Conservation (phyloP, 768 basidiomycete genomes). For the Amanita fuliginea region DNA sequence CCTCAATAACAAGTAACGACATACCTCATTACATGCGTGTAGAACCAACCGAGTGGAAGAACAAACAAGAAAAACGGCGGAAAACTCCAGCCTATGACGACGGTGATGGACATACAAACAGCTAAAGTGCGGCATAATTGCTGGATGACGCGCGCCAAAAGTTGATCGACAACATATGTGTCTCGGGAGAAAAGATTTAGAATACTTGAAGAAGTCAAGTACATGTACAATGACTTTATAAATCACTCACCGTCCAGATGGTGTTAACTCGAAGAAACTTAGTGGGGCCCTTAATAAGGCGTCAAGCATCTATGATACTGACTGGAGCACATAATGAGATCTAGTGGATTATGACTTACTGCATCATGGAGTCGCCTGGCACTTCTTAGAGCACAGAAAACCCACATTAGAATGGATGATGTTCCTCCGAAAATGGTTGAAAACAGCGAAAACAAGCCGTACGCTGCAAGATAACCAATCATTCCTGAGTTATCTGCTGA, state of each 20-base stretch:
- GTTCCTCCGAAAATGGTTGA: conserved; percentile 42
- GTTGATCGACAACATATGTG: conserved; percentile 75
- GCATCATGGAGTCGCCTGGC: conserved; percentile 68
- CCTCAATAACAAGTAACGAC: background rate
- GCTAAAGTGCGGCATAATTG: conserved; percentile 57
- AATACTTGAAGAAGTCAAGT: conserved; percentile 35
- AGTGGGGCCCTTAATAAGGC: conserved; percentile 77
- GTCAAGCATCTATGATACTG: conserved; percentile 49
- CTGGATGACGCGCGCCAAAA: conserved; percentile 69
- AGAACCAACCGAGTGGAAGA: conserved; percentile 70
- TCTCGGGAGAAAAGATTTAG: conserved; percentile 90
- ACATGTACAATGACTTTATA: background rate
- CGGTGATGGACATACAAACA: conserved; percentile 43
- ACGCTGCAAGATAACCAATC: conserved; percentile 46
- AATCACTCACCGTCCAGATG: conserved; percentile 59
- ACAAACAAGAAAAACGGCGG: conserved; percentile 73
- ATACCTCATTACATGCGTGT: conserved; percentile 73
- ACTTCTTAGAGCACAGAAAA: conserved; percentile 66
- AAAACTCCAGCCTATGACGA: conserved; percentile 74
- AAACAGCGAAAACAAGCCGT: conserved; percentile 57
- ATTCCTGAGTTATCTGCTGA: conserved; percentile 48
- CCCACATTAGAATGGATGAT: conserved; percentile 60
- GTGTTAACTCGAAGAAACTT: conserved; percentile 85
- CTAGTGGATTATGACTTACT: conserved; percentile 26
- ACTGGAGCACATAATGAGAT: background rate